These are phyloP conservation scores for Niveomyces coronatus DNA, from an alignment of 2,329 filamentous ascomycete species.

Conservation along the genomic window DNA sequence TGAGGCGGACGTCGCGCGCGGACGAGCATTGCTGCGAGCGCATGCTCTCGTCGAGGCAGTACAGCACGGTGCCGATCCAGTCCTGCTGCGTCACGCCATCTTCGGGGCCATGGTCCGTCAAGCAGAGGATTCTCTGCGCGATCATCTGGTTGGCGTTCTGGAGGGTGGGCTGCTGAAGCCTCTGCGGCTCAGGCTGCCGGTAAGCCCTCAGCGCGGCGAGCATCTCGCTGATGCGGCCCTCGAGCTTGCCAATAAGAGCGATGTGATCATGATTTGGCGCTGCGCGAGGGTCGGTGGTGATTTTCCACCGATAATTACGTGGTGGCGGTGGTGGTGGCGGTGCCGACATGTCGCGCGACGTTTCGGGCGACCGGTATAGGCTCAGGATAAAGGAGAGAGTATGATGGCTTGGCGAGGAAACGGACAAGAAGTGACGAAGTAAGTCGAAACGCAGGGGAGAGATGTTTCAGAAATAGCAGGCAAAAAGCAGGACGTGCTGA, in stretches of 20 bases:
- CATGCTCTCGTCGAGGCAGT: conserved; percentile 8
- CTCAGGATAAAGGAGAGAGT: too few species aligned
- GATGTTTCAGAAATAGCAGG: too few species aligned
- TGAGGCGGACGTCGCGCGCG: conserved; percentile 2
- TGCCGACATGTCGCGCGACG: too few species aligned
- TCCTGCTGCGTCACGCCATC: conserved; percentile 1
- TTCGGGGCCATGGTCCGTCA: not conserved
- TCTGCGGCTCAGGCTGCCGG: conserved; percentile 2
- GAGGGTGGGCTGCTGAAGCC: conserved; percentile 1
- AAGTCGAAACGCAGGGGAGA: too few species aligned
- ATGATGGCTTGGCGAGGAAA: too few species aligned
- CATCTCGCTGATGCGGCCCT: not conserved
- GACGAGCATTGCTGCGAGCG: not conserved
- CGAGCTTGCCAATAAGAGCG: not conserved
- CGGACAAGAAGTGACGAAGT: too few species aligned
- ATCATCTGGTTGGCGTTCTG: conserved; percentile 8
- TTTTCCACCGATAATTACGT: too few species aligned
- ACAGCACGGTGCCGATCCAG: conserved; percentile 4
- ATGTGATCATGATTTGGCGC: too few species aligned
- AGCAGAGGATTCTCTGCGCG: conserved; percentile 4
- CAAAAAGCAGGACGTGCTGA: too few species aligned
- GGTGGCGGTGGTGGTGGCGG: too few species aligned
- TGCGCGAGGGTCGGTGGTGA: not conserved
- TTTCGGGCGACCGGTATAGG: too few species aligned
- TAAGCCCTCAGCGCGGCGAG: not conserved